Conservation (phyloP, 495 filamentous ascomycete species). For the Aspergillus nidulans region DNA sequence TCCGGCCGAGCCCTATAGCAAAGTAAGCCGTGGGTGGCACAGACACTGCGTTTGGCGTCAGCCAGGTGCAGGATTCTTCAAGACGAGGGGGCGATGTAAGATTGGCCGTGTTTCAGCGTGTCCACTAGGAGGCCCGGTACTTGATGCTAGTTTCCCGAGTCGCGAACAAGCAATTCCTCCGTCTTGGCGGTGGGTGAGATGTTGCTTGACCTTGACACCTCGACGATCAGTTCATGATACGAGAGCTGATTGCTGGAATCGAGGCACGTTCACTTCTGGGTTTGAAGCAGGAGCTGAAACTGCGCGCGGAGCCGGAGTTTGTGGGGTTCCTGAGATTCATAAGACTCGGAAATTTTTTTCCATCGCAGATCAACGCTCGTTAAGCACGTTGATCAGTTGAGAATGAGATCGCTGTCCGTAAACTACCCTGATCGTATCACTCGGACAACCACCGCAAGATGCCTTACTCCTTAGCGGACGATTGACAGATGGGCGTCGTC, state of each 20-base stretch:
- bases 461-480: background rate
- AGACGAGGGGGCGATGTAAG: background rate
- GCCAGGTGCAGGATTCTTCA: background rate
- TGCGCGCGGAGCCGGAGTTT: background rate
- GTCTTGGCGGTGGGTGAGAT: conserved; percentile 12
- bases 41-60: background rate
- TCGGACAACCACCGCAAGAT: background rate
- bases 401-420: background rate
- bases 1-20: background rate
- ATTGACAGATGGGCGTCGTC: background rate
- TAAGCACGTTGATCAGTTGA: background rate
- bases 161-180: conserved; percentile 16
- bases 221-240: background rate
- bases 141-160: conserved; percentile 6
- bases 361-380: background rate
- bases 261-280: background rate
- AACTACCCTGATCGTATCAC: background rate
- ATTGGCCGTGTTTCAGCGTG: conserved; percentile 18
- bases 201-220: background rate
- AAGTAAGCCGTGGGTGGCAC: background rate
- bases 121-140: conserved; percentile 9
- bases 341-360: background rate
- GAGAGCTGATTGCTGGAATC: conserved; percentile 9
- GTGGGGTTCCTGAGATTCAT: background rate
- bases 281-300: background rate